Percentiles rank a stretch among this genome's conserved stretches.
Conservation (phyloP, 805 yeast species). For the Candida adriatica region DNA sequence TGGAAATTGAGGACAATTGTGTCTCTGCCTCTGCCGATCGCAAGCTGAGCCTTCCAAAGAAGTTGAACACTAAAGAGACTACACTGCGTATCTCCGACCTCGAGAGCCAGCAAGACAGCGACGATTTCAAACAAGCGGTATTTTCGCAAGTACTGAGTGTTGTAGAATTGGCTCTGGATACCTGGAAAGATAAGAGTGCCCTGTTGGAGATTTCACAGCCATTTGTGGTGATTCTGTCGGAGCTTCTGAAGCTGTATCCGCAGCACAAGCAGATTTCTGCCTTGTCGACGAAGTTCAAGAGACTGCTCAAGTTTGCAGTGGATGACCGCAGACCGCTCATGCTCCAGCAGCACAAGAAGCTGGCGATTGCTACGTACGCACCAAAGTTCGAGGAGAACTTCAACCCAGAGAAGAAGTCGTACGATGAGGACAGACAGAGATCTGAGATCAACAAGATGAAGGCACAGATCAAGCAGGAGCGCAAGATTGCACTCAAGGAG, state of each 20-base stretch:
- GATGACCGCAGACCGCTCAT: conserved; percentile 62
- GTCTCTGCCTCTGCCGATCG: conserved; percentile 13
- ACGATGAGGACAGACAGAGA: conserved; percentile 75
- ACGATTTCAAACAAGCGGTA: conserved; percentile 16
- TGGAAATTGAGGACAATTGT: conserved; percentile 11
- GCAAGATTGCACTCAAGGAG: conserved; percentile 81
- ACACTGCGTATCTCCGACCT: conserved; percentile 16
- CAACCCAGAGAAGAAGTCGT: conserved; percentile 91
- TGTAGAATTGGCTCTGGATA: conserved; percentile 26
- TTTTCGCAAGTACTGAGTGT: conserved; percentile 26
- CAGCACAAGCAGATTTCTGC: conserved; percentile 26
- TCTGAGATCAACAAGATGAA: conserved; percentile 79
- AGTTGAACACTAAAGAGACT: conserved; percentile 3
- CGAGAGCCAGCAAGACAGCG: conserved; percentile 24
- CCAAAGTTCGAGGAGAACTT: conserved; percentile 95
- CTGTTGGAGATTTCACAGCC: conserved; percentile 52
- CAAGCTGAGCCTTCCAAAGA: conserved; percentile 20
- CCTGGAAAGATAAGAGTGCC: conserved; percentile 61
- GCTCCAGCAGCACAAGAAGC: conserved; percentile 76
- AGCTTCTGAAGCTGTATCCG: conserved; percentile 32
- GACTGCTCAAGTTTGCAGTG: conserved; percentile 39
- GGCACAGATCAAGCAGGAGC: conserved; percentile 85
- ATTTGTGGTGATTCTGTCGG: conserved; percentile 36
- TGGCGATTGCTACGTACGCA: conserved; percentile 76
- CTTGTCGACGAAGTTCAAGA: conserved; percentile 39